Evolutionary conservation across 208 protist species (phyloP), one percentile per base, ranked within the genome.

Genomic region (Phytomonas sp.): DNA sequence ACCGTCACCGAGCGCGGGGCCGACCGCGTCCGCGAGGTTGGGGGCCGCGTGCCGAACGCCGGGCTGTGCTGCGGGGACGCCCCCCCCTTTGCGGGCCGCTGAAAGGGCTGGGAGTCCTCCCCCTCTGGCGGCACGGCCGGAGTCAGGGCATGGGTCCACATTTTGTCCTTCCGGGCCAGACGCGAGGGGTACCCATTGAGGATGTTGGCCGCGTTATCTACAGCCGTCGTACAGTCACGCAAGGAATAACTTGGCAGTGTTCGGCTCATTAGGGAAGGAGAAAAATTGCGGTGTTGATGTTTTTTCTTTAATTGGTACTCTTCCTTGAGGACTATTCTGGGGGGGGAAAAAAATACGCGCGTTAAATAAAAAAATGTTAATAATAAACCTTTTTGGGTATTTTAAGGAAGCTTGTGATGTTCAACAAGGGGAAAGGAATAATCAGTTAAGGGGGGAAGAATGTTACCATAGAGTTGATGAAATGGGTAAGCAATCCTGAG

Each of bases 171-270:
- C 5, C 8, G 2, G 69, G 29, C 14, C 10, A 49, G 6, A 12
- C 19, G 40, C 40, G 14, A 4, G 40, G 40, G 14, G 45, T 63
- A 62, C 65, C 66, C 66, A 61, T 75, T 73, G 31, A 52, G 66
- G 74, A 94, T 94, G 76, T 94, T 94, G 34, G 89, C 82, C 12
- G 76, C 84, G 66, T 94, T 94, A 67, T 87, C 79, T 70, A 86
- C 80, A 12, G 79, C 86, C 8, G 68, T 78, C 59, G 89, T 94
- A 79, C 89, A 94, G 72, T 94, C 89, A 37, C 76, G 76, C 26
- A 94, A 76, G 34, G 86, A 81, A 26, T 71, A 77, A 8, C 19
- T 65, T n/a, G 52, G 30, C 63, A 66, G 11, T n/a, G 71, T 6
- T 4, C 60, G 63, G 63, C 69, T 77, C 74, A 79, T 83, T 26